Evolutionary conservation across 2,329 filamentous ascomycete genomes (phyloP), one percentile per base, ranked within the genome.

Genomic region (Ophiostoma piceae): DNA sequence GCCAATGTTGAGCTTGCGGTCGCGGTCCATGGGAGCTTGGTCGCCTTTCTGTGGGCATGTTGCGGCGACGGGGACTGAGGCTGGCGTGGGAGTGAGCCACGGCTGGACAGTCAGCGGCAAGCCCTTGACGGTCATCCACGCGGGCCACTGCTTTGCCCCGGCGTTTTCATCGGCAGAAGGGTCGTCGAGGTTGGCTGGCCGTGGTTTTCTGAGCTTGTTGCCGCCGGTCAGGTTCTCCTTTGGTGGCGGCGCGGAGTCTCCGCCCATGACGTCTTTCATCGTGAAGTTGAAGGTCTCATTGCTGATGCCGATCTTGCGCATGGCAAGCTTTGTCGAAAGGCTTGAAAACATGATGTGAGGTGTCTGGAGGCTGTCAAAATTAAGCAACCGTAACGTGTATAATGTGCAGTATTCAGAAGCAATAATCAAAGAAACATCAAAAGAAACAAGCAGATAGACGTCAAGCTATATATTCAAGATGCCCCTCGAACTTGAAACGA

Each of bases 291-390:
- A 78, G 66, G 81, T 77, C 73, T 87, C 79, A 77, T 80, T 83
- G 54, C 83, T 81, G 69, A 88, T 76, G 75, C 86, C 85, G 67
- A 82, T 82, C 75, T 85, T 87, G 73, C 81, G 85, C 74, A 88
- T 80, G 72, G 85, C 86, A 73, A 87, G 78, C 77, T 88, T 88
- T 65, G 85, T 85, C 19, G 83, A 82, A 70, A 88, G 78, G 73
- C 80, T 83, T 74, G 83, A 82, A 75, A 88, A 82, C 85, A 87
- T 88, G 69, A 75, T 78, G 71, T 54, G 7, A 16, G 6, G 47
- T 54, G 47, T 26, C 47, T 54, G 9, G 11, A 3, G 26, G 1
- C 3, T 9, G 12, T 26, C 9, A 3, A 3, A 26, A 57, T 57
- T 2, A 12, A 26, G 7, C 16, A n/a, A 19, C n/a, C 4, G 43